Percentiles rank a stretch among this genome's conserved stretches.
Evolutionary conservation across 495 filamentous ascomycete genomes (phyloP).

Genomic region (Neurospora sp.): DNA sequence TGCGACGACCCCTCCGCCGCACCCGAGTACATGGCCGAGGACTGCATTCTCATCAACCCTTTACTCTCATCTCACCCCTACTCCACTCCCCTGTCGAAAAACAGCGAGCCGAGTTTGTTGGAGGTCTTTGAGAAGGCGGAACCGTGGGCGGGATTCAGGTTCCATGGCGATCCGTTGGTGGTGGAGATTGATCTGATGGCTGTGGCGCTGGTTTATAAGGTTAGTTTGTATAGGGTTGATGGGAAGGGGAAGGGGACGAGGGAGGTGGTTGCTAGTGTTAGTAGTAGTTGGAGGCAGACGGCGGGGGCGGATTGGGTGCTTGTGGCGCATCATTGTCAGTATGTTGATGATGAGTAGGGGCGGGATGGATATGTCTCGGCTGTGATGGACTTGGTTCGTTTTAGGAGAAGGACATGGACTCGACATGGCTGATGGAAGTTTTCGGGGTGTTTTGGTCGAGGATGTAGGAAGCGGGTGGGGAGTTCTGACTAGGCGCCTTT

Average conservation of each 20-base stretch:
- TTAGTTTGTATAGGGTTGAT: conserved; percentile 16
- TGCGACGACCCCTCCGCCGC: conserved; percentile 23
- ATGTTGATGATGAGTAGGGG: conserved; percentile 19
- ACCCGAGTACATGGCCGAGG: conserved; percentile 24
- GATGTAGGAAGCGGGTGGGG: not conserved
- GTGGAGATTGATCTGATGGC: conserved; percentile 30
- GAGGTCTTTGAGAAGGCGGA: conserved; percentile 15
- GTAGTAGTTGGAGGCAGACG: conserved; percentile 24
- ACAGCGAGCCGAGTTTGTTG: conserved; percentile 14
- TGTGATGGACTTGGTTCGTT: not conserved
- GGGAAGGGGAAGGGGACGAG: conserved; percentile 8
- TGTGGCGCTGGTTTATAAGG: conserved; percentile 19
- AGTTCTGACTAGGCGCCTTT: not conserved
- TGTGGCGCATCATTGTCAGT: conserved; percentile 18
- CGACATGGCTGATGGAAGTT: not conserved
- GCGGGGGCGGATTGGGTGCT: conserved; percentile 28
- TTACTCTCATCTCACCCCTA: conserved; percentile 9
- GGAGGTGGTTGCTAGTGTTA: conserved; percentile 19
- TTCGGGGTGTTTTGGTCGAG: not conserved
- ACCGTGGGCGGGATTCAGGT: conserved; percentile 15
- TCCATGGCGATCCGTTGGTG: conserved; percentile 20
- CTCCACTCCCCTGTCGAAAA: conserved; percentile 12
- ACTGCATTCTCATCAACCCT: conserved; percentile 31
- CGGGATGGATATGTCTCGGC: no score
- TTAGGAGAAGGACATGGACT: not conserved